Conservation (phyloP, 2,329 filamentous ascomycete genomes). For the Penicillium sp. region DNA sequence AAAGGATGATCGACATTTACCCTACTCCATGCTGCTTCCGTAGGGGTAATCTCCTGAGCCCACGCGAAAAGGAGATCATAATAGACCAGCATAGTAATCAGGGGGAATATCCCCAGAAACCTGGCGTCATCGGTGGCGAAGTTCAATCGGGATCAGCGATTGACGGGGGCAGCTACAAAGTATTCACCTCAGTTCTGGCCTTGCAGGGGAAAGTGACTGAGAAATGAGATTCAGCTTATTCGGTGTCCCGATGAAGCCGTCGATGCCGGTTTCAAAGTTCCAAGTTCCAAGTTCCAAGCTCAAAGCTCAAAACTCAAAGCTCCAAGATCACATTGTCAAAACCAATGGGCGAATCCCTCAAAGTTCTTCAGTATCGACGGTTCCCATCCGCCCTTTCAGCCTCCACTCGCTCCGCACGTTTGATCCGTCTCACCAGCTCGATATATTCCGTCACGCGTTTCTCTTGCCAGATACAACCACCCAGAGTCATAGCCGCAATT, state of each 20-base stretch:
- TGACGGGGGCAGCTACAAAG: neutral
- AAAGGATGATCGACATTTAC: constrained; percentile 13
- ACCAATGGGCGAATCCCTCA: neutral
- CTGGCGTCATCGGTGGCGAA: constrained; percentile 4
- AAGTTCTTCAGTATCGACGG: constrained; percentile 9
- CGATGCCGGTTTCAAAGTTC: neutral
- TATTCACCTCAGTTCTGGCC: neutral
- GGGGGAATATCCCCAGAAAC: constrained; percentile 3
- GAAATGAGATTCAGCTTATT: neutral
- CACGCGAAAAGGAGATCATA: constrained; percentile 17
- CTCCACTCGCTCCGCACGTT: constrained; percentile 41
- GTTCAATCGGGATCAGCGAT: neutral
- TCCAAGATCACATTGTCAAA: neutral
- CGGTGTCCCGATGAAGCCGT: neutral
- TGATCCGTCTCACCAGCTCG: constrained; percentile 40
- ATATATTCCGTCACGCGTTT: constrained; percentile 46
- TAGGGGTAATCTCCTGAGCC: constrained; percentile 6
- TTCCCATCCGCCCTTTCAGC: constrained; percentile 24
- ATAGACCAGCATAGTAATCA: constrained; percentile 14
- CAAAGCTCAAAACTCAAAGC: neutral
- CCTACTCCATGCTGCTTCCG: constrained; percentile 4
- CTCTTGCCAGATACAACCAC: constrained; percentile 50
- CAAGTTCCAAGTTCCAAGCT: neutral
- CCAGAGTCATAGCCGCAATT: constrained; percentile 47
- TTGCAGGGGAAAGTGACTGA: neutral